Percentiles rank a stretch among this genome's conserved stretches.
phyloP scores from a whole-genome alignment of 2,329 filamentous ascomycete genomes.

The Epichloe uncinata region DNA sequence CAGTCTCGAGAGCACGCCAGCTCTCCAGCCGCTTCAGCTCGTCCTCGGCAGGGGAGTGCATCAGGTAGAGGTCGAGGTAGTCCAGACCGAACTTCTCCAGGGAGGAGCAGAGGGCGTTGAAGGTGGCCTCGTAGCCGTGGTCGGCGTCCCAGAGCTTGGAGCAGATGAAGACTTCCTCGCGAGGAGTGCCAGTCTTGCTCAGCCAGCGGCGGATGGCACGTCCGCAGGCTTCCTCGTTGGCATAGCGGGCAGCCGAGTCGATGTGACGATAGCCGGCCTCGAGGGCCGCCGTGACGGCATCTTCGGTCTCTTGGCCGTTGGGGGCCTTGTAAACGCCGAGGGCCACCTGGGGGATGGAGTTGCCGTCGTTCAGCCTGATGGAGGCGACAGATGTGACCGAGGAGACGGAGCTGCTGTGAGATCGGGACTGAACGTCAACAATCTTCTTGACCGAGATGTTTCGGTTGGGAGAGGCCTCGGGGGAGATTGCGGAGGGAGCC shows the following conservation, averaged over 20 bases:
- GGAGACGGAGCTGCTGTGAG: conserved; percentile 15
- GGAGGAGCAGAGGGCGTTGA: conserved; percentile 50
- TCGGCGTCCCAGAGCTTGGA: conserved; percentile 52
- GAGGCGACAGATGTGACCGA: conserved; percentile 16
- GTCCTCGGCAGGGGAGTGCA: conserved; percentile 53
- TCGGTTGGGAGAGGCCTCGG: conserved; percentile 21
- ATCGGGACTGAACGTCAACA: conserved; percentile 9
- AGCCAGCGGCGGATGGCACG: conserved; percentile 57
- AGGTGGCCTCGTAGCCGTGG: conserved; percentile 31
- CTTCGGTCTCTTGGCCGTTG: conserved; percentile 41
- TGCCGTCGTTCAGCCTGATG: conserved; percentile 59
- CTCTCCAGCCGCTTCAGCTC: conserved; percentile 53
- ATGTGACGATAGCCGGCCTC: conserved; percentile 42
- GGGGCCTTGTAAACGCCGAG: conserved; percentile 34
- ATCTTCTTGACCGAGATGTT: conserved; percentile 17
- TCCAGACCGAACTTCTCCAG: conserved; percentile 51
- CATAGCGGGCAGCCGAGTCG: conserved; percentile 44
- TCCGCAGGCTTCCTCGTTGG: conserved; percentile 57
- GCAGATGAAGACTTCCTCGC: conserved; percentile 54
- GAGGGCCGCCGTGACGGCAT: conserved; percentile 47
- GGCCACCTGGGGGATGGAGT: conserved; percentile 45
- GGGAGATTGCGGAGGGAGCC: conserved; percentile 23
- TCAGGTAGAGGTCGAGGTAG: conserved; percentile 61
- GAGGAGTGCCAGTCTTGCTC: conserved; percentile 47
- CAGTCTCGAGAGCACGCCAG: conserved; percentile 58